Percentiles rank a stretch among this genome's conserved stretches.
These are phyloP conservation scores for Tulasnella sp. DNA, from an alignment of 768 basidiomycete species.

Conservation along the genomic window DNA sequence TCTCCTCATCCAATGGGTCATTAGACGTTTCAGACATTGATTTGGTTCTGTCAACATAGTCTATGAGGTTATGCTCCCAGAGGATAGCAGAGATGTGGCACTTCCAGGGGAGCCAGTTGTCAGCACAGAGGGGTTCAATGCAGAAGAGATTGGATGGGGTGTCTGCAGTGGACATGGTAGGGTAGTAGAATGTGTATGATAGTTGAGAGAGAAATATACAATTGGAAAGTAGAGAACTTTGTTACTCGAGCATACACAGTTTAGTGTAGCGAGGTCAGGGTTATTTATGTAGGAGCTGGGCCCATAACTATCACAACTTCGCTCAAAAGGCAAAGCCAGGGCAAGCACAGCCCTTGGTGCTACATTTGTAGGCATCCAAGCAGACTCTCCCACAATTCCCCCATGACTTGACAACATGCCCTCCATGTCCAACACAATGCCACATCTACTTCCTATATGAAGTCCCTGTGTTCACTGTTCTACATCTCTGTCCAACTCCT, in stretches of 20 bases:
- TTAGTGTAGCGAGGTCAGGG: not conserved
- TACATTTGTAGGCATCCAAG: too few species aligned
- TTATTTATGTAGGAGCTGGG: not conserved
- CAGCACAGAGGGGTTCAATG: conserved; percentile 9
- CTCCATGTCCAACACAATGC: too few species aligned
- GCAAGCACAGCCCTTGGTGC: too few species aligned
- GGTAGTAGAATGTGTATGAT: not conserved
- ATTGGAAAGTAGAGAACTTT: too few species aligned
- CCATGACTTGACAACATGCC: too few species aligned
- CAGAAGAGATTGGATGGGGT: not conserved
- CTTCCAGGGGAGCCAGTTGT: conserved; percentile 18
- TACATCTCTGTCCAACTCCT: too few species aligned
- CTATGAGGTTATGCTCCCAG: conserved; percentile 4
- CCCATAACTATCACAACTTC: too few species aligned
- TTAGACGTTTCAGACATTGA: not conserved
- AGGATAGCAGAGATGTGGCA: conserved; percentile 13
- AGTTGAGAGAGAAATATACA: not conserved
- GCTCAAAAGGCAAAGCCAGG: too few species aligned
- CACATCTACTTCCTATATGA: too few species aligned
- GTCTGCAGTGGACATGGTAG: not conserved
- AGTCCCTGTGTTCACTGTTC: too few species aligned
- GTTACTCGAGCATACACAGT: not conserved
- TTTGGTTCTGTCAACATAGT: not conserved
- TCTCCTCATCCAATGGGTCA: not conserved
- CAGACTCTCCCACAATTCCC: too few species aligned